These are phyloP conservation scores for Malus fusca DNA, from an alignment of 306 rosid species.

Conservation along the genomic window DNA sequence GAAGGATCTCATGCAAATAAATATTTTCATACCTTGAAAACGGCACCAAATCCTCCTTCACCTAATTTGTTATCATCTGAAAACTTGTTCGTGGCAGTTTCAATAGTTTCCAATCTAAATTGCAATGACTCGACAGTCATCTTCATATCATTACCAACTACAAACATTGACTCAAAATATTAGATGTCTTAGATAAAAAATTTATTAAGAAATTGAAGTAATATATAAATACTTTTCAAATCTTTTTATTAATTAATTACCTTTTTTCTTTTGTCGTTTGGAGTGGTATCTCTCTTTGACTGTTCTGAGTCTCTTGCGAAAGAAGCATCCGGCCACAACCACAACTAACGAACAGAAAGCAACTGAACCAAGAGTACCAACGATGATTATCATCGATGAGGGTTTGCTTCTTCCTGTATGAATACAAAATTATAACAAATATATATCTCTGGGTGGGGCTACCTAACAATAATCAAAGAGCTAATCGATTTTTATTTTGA, in stretches of 20 bases:
- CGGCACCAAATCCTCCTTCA: conserved; percentile 55
- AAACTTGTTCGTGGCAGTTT: conserved; percentile 39
- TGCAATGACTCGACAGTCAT: conserved; percentile 30
- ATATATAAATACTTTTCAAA: neutral
- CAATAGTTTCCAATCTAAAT: conserved; percentile 28
- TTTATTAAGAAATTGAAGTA: neutral
- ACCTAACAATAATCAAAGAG: no score
- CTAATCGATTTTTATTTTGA: no score
- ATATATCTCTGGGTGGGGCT: no score
- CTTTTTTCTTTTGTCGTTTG: neutral
- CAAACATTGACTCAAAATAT: neutral
- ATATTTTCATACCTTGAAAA: conserved; percentile 33
- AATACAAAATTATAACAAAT: neutral
- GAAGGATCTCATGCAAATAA: neutral
- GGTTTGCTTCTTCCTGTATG: neutral
- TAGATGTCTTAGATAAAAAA: neutral
- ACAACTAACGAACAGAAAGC: neutral
- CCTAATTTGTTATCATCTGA: conserved; percentile 3
- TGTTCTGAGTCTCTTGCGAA: neutral
- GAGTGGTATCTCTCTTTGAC: neutral
- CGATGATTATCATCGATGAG: neutral
- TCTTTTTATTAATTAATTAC: neutral
- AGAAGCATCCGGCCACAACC: neutral
- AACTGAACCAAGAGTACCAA: neutral
- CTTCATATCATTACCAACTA: neutral